These are phyloP conservation scores for Selenicereus undatus DNA, from an alignment of 148 eudicot genomes.

Conservation along the genomic window DNA sequence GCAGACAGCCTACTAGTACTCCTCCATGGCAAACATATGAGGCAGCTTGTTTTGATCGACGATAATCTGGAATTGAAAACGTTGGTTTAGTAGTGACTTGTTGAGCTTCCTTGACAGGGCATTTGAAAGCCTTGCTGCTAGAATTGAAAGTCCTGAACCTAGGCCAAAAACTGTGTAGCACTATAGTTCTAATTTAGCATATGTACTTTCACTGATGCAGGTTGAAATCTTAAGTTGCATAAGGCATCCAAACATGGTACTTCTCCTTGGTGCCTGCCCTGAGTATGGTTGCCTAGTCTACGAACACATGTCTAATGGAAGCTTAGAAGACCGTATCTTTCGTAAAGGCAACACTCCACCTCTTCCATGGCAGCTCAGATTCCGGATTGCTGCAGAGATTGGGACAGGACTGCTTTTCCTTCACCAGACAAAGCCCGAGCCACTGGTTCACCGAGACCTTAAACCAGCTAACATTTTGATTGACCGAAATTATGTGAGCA, in stretches of 20 bases:
- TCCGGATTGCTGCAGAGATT: conserved; percentile 67
- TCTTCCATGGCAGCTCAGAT: conserved; percentile 64
- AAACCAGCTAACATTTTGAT: conserved; percentile 65
- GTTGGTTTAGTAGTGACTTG: not conserved
- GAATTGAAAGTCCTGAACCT: not conserved
- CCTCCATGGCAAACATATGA: too few species aligned
- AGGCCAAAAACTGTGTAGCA: not conserved
- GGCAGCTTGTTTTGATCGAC: not conserved
- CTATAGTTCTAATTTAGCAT: not conserved
- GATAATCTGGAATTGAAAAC: not conserved
- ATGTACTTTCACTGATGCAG: conserved; percentile 19
- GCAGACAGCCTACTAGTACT: too few species aligned
- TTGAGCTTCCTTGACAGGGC: not conserved
- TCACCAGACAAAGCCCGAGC: conserved; percentile 73
- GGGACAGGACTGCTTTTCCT: conserved; percentile 57
- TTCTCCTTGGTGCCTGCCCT: conserved; percentile 77
- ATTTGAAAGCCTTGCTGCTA: too few species aligned
- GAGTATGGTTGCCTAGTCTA: conserved; percentile 71
- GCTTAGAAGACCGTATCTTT: conserved; percentile 62
- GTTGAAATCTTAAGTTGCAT: conserved; percentile 67
- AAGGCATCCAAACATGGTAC: conserved; percentile 77
- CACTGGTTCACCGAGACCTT: conserved; percentile 72
- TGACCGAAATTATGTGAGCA: conserved; percentile 57
- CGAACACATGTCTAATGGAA: conserved; percentile 72
- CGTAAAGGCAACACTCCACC: conserved; percentile 37